A percentile compares a stretch with the other conserved stretches of the same genome.
Conservation (phyloP, 108 stramenopile species). For the Cyclotella kingstonii region DNA sequence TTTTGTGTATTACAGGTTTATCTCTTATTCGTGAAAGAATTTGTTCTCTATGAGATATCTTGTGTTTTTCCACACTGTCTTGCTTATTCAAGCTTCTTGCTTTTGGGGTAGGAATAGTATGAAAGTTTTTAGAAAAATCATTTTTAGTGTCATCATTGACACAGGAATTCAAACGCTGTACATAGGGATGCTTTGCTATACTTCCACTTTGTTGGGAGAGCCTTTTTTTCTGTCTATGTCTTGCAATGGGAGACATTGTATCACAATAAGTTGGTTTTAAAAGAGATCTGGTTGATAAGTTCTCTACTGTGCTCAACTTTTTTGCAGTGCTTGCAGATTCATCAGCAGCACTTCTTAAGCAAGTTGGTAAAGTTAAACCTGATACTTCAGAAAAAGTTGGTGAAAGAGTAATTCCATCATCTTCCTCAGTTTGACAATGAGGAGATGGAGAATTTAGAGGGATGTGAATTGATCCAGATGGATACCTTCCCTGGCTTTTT, state of each 20-base stretch:
- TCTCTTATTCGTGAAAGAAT: background rate
- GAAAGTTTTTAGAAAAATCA: background rate
- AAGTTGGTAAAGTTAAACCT: slow-evolving; percentile 31
- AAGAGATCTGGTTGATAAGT: background rate
- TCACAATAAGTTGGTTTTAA: background rate
- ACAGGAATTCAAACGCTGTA: slow-evolving; percentile 16
- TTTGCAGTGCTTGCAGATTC: background rate
- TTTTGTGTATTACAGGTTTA: background rate
- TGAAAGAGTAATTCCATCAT: slow-evolving; percentile 44
- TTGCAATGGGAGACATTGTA: slow-evolving; percentile 34
- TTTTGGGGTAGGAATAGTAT: slow-evolving; percentile 3
- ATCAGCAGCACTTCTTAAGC: slow-evolving; percentile 7
- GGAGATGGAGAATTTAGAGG: slow-evolving; percentile 2
- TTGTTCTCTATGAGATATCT: slow-evolving; percentile 7
- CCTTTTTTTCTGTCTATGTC: slow-evolving; percentile 20
- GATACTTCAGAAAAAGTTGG: slow-evolving; percentile 44
- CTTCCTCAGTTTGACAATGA: slow-evolving; percentile 21
- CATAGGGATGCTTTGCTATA: slow-evolving; percentile 22
- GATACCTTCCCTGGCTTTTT: slow-evolving; percentile 1
- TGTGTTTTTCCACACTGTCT: background rate
- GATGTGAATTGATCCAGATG: slow-evolving; percentile 8
- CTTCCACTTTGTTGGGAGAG: background rate
- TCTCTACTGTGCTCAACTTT: background rate
- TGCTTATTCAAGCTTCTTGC: too few species aligned
- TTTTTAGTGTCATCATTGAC: background rate